Evolutionary conservation across 2,329 filamentous ascomycete genomes (phyloP).

Genomic region (Ceratocystis alfenasii): DNA sequence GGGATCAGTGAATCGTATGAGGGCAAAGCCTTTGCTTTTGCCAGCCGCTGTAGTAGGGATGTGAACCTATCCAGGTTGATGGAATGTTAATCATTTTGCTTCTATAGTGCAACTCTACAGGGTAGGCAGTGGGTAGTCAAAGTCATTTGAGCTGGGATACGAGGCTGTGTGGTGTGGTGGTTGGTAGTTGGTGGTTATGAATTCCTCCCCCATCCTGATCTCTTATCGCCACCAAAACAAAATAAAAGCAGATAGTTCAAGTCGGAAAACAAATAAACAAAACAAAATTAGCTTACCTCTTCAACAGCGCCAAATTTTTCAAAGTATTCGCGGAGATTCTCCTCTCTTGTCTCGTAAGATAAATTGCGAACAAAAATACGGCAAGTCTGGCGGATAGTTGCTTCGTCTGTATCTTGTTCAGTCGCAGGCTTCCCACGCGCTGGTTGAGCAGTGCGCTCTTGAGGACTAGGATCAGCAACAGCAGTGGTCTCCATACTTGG

Average conservation of each 20-base stretch:
- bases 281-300: slow-evolving; percentile 60
- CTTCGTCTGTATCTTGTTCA: slow-evolving; percentile 36
- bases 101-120: neutral
- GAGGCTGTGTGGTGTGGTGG: neutral
- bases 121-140: neutral
- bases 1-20: slow-evolving; percentile 64
- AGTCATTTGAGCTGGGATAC: neutral
- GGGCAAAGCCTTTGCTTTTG: slow-evolving; percentile 78
- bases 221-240: neutral
- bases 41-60: slow-evolving; percentile 63
- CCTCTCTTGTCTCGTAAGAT: slow-evolving; percentile 64
- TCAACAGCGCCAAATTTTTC: slow-evolving; percentile 60
- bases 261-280: neutral
- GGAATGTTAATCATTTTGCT: slow-evolving; percentile 20
- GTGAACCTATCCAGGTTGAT: slow-evolving; percentile 55
- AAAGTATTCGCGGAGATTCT: slow-evolving; percentile 64
- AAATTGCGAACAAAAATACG: slow-evolving; percentile 85
- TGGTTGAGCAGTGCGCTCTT: neutral
- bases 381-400: slow-evolving; percentile 57
- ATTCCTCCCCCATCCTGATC: neutral
- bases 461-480: neutral
- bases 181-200: too few relatives aligned
- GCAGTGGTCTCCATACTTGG: neutral
- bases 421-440: neutral
- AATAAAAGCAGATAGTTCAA: neutral